Conservation (phyloP, 495 filamentous ascomycete genomes). For the Trichocladium uniseriatum region DNA sequence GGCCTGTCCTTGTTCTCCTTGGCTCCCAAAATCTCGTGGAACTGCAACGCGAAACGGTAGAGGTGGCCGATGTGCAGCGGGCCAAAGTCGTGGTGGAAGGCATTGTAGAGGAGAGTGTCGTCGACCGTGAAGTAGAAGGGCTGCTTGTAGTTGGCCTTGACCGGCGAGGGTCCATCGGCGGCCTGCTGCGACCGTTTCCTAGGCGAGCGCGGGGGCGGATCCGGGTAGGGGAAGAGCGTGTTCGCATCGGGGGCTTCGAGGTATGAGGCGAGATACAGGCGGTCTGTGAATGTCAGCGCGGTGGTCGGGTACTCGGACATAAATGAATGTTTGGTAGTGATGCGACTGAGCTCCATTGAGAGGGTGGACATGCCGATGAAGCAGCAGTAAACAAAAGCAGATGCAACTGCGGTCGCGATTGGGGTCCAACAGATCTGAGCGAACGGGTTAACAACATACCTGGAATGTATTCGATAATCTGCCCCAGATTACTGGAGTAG, state of each 20-base stretch:
- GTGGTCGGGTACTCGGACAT: conserved; percentile 15
- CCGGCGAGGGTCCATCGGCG: conserved; percentile 44
- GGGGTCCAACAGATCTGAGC: neutral
- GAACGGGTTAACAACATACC: conserved; percentile 28
- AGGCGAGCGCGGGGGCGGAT: conserved; percentile 48
- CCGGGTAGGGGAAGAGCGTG: conserved; percentile 80
- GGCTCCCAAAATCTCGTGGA: conserved; percentile 90
- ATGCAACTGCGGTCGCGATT: neutral
- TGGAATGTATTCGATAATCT: conserved; percentile 51
- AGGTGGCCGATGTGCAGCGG: conserved; percentile 94
- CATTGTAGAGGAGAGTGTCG: conserved; percentile 87
- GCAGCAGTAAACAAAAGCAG: conserved; percentile 5
- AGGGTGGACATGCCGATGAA: neutral
- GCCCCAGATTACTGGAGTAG: conserved; percentile 36
- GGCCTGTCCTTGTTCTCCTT: conserved; percentile 67
- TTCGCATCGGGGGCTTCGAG: conserved; percentile 65
- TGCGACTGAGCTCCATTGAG: conserved; percentile 1
- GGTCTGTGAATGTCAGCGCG: conserved; percentile 53
- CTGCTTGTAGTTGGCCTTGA: conserved; percentile 33
- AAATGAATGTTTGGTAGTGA: neutral
- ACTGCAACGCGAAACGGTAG: conserved; percentile 87
- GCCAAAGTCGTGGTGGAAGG: conserved; percentile 97
- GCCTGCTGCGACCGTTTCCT: conserved; percentile 66
- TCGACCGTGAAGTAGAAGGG: conserved; percentile 96
- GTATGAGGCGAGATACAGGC: conserved; percentile 90